Base-by-base conservation (phyloP, 345 rosid species). In the Murraya paniculata region DNA sequence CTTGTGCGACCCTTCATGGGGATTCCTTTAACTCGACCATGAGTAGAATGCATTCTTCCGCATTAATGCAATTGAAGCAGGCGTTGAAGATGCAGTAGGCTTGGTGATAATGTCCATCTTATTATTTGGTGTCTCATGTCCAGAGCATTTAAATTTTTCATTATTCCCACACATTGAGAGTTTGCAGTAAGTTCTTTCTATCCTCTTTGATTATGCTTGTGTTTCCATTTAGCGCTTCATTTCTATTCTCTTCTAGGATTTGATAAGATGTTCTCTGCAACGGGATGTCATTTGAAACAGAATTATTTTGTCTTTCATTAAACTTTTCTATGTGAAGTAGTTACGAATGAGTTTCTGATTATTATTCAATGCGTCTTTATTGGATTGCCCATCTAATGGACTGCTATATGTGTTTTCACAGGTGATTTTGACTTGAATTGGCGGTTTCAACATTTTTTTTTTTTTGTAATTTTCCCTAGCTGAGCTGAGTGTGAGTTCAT, bases 1-100 rank as follows among this genome's bases (percentile, higher is more conserved):
- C 91, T 9, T 96, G 98, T 86, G 86, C 93, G 25, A 76, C 89
- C 55, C 87, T 96, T 78, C 99, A 96, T 71, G 98, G 97, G 36
- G 97, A 96, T 75, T 87, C 95, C 33, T 96, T 96, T 58, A 89
- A 92, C 84, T 81, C 92, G 33, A 88, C 91, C 72, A 89, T 94
- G 25, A 65, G 86, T 81, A 88, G 94, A 81, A 94, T 96, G 89
- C 98, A 94, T 84, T 91, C 98, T 30, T 79, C 99, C 4, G 88
- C 98, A 72, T 82, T 94, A 62, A 85, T 93, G 60, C 98, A 94
- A 85, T 82, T 96, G 86, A 94, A 96, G 85, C 92, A 92, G 84
- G 99, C 95, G 25, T 84, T 94, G 84, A 94, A 94, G 89, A 89
- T 96, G 86, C 87, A 87, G 4, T 92, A 91, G 86, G 61, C 48